Percentiles rank a stretch among this genome's conserved stretches.
These are phyloP conservation scores for Mycena albidolilacea DNA, from an alignment of 768 basidiomycete genomes.

Conservation along the genomic window DNA sequence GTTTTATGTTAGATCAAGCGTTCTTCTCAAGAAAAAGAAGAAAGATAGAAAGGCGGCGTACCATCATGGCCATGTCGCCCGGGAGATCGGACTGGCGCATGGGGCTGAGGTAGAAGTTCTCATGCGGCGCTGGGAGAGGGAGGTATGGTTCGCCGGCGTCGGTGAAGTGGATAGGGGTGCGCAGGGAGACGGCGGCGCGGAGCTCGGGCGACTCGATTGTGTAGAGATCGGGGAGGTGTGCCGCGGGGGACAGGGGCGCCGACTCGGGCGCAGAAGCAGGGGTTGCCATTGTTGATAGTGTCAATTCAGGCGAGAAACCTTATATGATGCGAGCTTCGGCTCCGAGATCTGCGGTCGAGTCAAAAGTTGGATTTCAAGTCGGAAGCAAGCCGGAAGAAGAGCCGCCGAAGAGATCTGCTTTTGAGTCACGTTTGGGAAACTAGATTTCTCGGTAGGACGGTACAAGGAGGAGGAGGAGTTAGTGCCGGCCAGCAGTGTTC, in stretches of 20 bases:
- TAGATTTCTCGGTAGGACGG: too few species aligned
- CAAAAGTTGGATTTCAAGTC: too few species aligned
- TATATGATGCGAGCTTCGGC: too few species aligned
- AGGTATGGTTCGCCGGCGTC: slow-evolving; percentile 33
- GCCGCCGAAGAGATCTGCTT: too few species aligned
- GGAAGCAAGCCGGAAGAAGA: too few species aligned
- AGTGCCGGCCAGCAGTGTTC: too few species aligned
- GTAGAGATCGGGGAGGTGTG: slow-evolving; percentile 31
- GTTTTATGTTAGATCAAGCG: background rate
- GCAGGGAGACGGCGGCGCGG: slow-evolving; percentile 16
- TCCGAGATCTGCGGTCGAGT: too few species aligned
- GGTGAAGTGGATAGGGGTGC: slow-evolving; percentile 36
- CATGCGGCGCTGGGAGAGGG: slow-evolving; percentile 32
- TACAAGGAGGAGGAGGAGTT: too few species aligned
- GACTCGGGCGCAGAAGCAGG: background rate
- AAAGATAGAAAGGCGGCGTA: background rate
- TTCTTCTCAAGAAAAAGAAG: background rate
- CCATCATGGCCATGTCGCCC: slow-evolving; percentile 37
- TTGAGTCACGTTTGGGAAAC: too few species aligned
- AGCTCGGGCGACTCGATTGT: slow-evolving; percentile 29
- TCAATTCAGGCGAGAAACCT: too few species aligned
- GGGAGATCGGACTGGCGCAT: slow-evolving; percentile 34
- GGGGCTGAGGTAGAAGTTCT: slow-evolving; percentile 29
- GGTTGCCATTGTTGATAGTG: background rate
- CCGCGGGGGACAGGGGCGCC: background rate